A percentile compares a stretch with the other conserved stretches of the same genome.
Conservation (phyloP, 139 green algal genomes). For the Limnomonas spitsbergensis region DNA sequence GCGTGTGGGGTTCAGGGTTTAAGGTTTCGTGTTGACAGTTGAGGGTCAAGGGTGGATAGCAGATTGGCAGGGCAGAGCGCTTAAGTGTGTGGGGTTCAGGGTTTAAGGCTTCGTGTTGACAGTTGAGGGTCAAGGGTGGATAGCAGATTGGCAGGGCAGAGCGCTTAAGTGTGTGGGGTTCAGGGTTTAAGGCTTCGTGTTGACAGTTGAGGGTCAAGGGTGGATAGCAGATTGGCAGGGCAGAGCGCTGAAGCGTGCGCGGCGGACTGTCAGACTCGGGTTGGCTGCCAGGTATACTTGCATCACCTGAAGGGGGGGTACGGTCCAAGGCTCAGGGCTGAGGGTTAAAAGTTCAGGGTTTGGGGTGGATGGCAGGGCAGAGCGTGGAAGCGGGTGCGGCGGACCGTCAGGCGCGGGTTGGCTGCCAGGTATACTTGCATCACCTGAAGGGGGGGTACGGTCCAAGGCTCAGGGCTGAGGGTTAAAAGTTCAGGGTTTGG, state of each 20-base stretch:
- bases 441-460: slow-evolving; percentile 49
- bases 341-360: too few relatives aligned
- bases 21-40: too few relatives aligned
- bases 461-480: too few relatives aligned
- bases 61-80: too few relatives aligned
- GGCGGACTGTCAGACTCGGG: slow-evolving; percentile 58
- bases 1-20: too few relatives aligned
- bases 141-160: background rate
- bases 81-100: too few relatives aligned
- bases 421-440: slow-evolving; percentile 68
- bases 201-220: too few relatives aligned
- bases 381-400: too few relatives aligned
- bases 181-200: background rate
- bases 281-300: slow-evolving; percentile 71
- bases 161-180: background rate
- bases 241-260: slow-evolving; percentile 94
- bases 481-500: too few relatives aligned
- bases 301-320: slow-evolving; percentile 56
- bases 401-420: slow-evolving; percentile 68
- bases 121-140: background rate
- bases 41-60: background rate
- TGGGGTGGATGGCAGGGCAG: too few relatives aligned
- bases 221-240: too few relatives aligned
- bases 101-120: too few relatives aligned
- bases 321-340: background rate